Conservation (phyloP, 345 rosid genomes). For the Populus tremula region DNA sequence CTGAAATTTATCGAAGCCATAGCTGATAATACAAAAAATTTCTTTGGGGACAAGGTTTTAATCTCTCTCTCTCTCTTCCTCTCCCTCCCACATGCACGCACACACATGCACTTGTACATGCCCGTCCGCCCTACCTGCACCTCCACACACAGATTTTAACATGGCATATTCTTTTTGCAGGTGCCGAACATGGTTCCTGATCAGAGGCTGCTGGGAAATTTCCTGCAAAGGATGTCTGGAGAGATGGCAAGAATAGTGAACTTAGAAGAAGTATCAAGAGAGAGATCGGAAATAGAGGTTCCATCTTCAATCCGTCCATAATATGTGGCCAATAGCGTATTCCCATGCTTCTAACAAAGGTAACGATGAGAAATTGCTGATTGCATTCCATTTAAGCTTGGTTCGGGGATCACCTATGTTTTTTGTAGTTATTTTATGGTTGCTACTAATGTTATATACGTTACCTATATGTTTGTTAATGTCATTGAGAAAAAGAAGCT, state of each 20-base stretch:
- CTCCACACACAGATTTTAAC: neutral
- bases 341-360: neutral
- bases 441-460: neutral
- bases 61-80: neutral
- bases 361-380: neutral
- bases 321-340: neutral
- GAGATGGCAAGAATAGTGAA: constrained; percentile 14
- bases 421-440: neutral
- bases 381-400: neutral
- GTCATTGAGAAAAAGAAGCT: neutral
- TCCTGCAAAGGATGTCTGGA: constrained; percentile 41
- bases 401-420: neutral
- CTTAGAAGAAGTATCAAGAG: constrained; percentile 3
- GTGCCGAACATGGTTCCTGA: constrained; percentile 81
- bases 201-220: constrained; percentile 84
- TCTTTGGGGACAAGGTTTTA: constrained; percentile 82
- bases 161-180: constrained; percentile 28
- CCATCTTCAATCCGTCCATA: neutral
- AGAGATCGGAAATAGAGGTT: neutral
- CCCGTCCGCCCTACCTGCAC: neutral
- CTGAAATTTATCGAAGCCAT: constrained; percentile 85
- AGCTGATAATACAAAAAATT: constrained; percentile 77
- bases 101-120: neutral
- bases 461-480: neutral
- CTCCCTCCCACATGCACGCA: no score